phyloP scores from a whole-genome alignment of 2,329 filamentous ascomycete species.

The Alternaria sp. region DNA sequence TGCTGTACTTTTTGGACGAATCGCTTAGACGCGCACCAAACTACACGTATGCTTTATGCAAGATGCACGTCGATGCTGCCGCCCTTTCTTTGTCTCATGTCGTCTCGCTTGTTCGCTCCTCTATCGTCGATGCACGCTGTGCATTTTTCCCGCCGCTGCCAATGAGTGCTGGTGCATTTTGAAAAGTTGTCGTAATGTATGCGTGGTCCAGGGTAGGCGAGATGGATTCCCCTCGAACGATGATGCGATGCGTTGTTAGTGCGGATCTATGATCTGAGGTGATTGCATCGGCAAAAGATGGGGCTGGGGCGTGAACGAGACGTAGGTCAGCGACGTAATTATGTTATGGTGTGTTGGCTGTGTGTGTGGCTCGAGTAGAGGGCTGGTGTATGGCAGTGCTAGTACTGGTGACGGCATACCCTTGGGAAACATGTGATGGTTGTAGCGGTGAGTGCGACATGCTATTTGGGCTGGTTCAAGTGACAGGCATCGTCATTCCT shows the following conservation, averaged over 20 bases:
- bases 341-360: neutral
- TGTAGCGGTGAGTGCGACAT: neutral
- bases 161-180: neutral
- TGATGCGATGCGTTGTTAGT: neutral
- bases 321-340: neutral
- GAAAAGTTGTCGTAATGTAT: neutral
- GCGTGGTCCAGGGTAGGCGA: neutral
- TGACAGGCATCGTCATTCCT: neutral
- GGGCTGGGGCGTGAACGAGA: neutral
- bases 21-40: neutral
- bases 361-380: neutral
- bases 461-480: neutral
- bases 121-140: neutral
- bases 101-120: neutral
- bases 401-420: neutral
- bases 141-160: neutral
- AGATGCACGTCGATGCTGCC: neutral
- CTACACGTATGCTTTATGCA: neutral
- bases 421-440: neutral
- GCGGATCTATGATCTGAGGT: conserved; percentile 2
- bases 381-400: neutral
- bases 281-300: neutral
- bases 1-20: neutral
- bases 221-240: neutral
- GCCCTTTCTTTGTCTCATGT: neutral